Conservation (phyloP, 139 green algal species). For the Micractinium sp. region DNA sequence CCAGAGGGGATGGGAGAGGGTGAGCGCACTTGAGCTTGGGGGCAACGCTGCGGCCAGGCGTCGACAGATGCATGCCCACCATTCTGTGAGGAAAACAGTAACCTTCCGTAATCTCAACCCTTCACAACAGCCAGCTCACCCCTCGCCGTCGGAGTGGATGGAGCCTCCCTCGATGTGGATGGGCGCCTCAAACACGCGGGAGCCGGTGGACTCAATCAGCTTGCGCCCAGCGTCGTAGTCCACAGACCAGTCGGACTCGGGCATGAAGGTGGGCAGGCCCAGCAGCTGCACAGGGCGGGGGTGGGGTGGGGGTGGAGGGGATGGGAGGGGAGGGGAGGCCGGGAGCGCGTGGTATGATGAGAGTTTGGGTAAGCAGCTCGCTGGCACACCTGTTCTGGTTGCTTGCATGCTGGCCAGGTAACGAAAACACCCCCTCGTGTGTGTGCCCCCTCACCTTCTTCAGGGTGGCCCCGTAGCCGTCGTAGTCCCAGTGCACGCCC, state of each 20-base stretch:
- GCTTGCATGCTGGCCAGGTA: too few relatives aligned
- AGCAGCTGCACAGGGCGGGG: neutral
- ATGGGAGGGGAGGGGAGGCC: neutral
- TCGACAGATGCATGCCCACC: too few relatives aligned
- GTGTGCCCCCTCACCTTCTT: slow-evolving; percentile 34
- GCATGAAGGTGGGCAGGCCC: slow-evolving; percentile 58
- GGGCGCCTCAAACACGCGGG: slow-evolving; percentile 55
- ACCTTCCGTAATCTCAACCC: neutral
- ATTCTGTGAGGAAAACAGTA: neutral
- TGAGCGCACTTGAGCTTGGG: neutral
- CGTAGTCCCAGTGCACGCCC: slow-evolving; percentile 70
- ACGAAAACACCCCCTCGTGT: too few relatives aligned
- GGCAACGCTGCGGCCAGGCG: neutral
- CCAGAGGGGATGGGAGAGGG: neutral
- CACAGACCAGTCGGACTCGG: slow-evolving; percentile 60
- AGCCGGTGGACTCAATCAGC: slow-evolving; percentile 50
- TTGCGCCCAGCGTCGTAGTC: slow-evolving; percentile 53
- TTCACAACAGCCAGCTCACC: slow-evolving; percentile 24
- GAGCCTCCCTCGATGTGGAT: slow-evolving; percentile 72
- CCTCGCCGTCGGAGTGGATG: slow-evolving; percentile 70
- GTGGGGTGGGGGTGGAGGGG: neutral
- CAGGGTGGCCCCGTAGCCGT: slow-evolving; percentile 61
- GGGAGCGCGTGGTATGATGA: too few relatives aligned
- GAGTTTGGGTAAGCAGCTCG: too few relatives aligned
- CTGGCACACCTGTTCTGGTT: too few relatives aligned